Base-by-base conservation (phyloP, 495 filamentous ascomycete genomes). In the Penicillium canariense region DNA sequence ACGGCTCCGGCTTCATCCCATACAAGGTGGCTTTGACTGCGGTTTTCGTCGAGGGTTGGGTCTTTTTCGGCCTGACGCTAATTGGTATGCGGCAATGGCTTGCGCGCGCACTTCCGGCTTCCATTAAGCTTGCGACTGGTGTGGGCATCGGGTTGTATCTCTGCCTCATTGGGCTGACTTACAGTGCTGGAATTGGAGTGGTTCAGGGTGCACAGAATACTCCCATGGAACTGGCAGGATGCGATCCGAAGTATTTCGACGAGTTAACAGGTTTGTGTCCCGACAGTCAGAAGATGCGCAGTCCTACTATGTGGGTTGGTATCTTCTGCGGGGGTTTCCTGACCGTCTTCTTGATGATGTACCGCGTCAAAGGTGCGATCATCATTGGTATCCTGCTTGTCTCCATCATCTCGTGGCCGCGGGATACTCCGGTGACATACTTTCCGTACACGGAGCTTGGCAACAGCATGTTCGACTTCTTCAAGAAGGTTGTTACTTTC, bases 1-100 rank as follows among this genome's bases (percentile, higher is more conserved):
- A 91, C 60, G 89, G 89, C 3, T 67, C 65, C 2, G 87, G 87
- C 3, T 65, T 76, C 38, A 84, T 91, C 22, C 79, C 87, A 0
- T 93, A 88, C 64, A 60, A 75, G 12, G 74, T 88, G 3, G 89
- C 89, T 8, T 68, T 92, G 40, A 91, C 88, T 11, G 88, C 89
- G 4, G 88, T 91, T 39, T 94, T 94, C 62, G 84, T 91, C 9
- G 89, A 94, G 65, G 89, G 89, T 9, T 87, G 81, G 62, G 81
- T 90, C 17, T 91, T 91, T 68, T 56, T 84, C 47, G 79, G 68
- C 4, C 73, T 94, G 17, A 87, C 89, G 1, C 62, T 92, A 12
- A 68, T 89, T 28, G 89, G 89, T 20, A 79, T 92, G 69, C 83
- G 89, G 10, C 89, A 93, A 66, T 92, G 89, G 89, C 79, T 93